Evolutionary conservation across 1,139 yeast genomes (phyloP).

Genomic region (Candida glucosophila): DNA sequence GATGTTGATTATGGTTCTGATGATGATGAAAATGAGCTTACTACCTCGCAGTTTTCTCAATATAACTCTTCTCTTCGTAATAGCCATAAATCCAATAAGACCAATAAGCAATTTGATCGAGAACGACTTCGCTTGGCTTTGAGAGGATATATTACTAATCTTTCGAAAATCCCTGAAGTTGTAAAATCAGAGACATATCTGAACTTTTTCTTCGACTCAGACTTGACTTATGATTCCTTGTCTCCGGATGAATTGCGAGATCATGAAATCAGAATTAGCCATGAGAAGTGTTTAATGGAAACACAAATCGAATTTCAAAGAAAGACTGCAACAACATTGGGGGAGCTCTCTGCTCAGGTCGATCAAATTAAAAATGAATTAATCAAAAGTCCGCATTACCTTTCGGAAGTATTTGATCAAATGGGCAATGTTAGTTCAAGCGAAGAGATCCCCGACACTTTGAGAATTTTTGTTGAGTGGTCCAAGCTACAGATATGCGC

Average conservation of each 20-base stretch:
- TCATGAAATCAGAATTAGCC: conserved; percentile 42
- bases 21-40: no score
- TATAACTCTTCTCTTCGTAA: no score
- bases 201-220: conserved; percentile 26
- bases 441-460: conserved; percentile 57
- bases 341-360: conserved; percentile 41
- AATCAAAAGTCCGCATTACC: conserved; percentile 38
- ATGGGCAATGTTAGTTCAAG: conserved; percentile 47
- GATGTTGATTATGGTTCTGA: no score
- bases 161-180: conserved; percentile 48
- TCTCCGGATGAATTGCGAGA: conserved; percentile 43
- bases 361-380: conserved; percentile 47
- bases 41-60: neutral
- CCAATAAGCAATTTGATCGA: no score
- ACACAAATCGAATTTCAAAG: conserved; percentile 72
- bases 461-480: conserved; percentile 71
- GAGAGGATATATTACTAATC: conserved; percentile 56
- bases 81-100: no score
- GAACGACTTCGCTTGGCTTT: conserved; percentile 72
- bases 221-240: conserved; percentile 17
- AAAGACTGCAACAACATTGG: conserved; percentile 41
- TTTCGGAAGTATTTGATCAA: conserved; percentile 51
- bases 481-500: conserved; percentile 77
- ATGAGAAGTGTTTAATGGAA: conserved; percentile 51
- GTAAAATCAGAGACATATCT: conserved; percentile 40